These are phyloP conservation scores for Ordospora pajunii DNA, from an alignment of 371 early-diverging fungal species.

Conservation along the genomic window DNA sequence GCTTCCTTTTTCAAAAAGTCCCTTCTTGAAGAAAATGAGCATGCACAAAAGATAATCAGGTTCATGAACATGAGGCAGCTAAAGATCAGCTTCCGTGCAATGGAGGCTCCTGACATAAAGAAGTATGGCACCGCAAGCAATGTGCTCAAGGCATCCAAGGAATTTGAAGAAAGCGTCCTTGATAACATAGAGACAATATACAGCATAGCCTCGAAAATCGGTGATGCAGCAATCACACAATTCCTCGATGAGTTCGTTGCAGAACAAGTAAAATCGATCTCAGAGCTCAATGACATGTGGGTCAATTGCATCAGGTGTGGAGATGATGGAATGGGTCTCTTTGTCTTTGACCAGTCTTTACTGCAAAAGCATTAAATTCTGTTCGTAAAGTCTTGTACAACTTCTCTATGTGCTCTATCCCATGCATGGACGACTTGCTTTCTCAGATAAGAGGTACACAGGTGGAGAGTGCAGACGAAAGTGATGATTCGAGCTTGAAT, in stretches of 20 bases:
- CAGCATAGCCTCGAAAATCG: conserved; percentile 21
- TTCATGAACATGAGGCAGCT: conserved; percentile 40
- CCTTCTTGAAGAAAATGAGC: conserved; percentile 34
- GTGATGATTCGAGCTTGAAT: no score
- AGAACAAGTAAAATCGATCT: conserved; percentile 29
- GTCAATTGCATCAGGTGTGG: conserved; percentile 41
- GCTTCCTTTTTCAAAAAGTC: conserved; percentile 23
- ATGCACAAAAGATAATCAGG: conserved; percentile 36
- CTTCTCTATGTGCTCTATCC: neutral
- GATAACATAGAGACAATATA: conserved; percentile 14
- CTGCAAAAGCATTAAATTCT: neutral
- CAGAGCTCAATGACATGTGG: conserved; percentile 20
- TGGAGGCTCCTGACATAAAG: neutral
- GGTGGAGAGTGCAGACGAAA: neutral
- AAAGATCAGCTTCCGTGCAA: conserved; percentile 7
- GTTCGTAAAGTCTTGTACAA: neutral
- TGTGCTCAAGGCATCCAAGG: conserved; percentile 13
- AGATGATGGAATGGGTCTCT: neutral
- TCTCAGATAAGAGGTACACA: neutral
- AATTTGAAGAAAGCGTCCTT: conserved; percentile 28
- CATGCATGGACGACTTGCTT: neutral
- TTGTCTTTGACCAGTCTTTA: conserved; percentile 13
- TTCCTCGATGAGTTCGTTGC: conserved; percentile 42
- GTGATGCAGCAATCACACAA: conserved; percentile 1
- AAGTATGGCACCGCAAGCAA: conserved; percentile 11